Percentiles rank a stretch among this genome's conserved stretches.
phyloP scores from a whole-genome alignment of 2,329 filamentous ascomycete species.

The Plectosphaerella cucumerina region DNA sequence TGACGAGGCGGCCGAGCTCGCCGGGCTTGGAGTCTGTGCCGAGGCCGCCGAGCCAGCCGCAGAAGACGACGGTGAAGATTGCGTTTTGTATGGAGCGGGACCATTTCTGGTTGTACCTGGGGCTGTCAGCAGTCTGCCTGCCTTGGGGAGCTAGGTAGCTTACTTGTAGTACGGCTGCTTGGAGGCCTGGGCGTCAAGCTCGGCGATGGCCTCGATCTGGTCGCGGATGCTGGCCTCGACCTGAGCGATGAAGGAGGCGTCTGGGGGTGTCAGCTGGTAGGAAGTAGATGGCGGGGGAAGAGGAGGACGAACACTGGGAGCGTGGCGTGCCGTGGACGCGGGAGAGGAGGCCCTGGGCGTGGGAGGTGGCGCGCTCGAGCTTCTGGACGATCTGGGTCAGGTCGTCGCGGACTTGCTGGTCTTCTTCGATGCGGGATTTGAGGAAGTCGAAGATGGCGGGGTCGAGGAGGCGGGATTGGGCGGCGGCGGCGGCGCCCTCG shows the following conservation, averaged over 20 bases:
- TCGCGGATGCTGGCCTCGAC: slow-evolving; percentile 69
- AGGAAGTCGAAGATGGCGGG: slow-evolving; percentile 82
- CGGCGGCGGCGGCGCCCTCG: slow-evolving; percentile 1
- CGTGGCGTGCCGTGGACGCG: slow-evolving; percentile 84
- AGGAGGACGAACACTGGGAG: slow-evolving; percentile 38
- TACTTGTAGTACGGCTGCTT: slow-evolving; percentile 96
- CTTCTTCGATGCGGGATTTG: slow-evolving; percentile 86
- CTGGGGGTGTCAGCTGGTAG: slow-evolving; percentile 35
- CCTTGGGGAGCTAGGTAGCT: slow-evolving; percentile 7
- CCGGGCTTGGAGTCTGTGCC: slow-evolving; percentile 46
- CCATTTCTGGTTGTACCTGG: slow-evolving; percentile 80
- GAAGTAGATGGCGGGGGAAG: no score
- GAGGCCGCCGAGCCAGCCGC: slow-evolving; percentile 77
- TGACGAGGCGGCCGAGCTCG: slow-evolving; percentile 66
- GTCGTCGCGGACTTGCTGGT: slow-evolving; percentile 75
- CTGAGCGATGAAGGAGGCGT: slow-evolving; percentile 63
- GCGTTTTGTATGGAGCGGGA: slow-evolving; percentile 77
- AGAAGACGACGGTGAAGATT: slow-evolving; percentile 53
- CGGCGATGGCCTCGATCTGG: slow-evolving; percentile 65
- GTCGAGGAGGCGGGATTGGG: slow-evolving; percentile 50
- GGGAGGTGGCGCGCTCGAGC: slow-evolving; percentile 78
- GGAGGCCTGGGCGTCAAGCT: slow-evolving; percentile 70
- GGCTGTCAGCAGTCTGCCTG: neutral
- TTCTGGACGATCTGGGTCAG: slow-evolving; percentile 76
- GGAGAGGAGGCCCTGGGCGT: slow-evolving; percentile 78